Evolutionary conservation across 2,329 filamentous ascomycete genomes (phyloP), one percentile per base, ranked within the genome.

Genomic region (Blastomyces silverae): DNA sequence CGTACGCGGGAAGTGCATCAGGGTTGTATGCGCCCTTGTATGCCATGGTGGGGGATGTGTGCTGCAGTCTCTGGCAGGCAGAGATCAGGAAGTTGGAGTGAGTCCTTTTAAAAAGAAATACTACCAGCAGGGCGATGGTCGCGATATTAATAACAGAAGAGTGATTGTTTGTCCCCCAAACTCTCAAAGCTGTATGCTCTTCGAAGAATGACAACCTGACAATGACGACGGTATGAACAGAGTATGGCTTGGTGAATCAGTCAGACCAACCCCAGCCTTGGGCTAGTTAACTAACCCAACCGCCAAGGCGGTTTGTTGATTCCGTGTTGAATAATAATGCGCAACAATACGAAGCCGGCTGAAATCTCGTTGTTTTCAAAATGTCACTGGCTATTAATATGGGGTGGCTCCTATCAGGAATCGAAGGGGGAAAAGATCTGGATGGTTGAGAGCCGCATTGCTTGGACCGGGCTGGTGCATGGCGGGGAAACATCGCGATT

Each of bases 1-100:
- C 88, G 80, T 83, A 94, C 89, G 91, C 91, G 75, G 93, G 93
- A 69, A 99, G 86, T 75, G 92, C 90, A 81, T 99, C 93, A 44
- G 92, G 92, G 77, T 99, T 96, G 81, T 92, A 94, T 64, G 89
- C 86, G 77, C 87, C 87, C 79, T 96, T 96, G 83, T 97, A 97
- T 64, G 93, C 93, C 93, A 97, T 97, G 67, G 75, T 61, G 55
- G 48, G 42, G 8, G 13, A 15, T 17, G 20, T 61, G 15, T 50
- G 34, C 5, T 44, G 46, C 28, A 28, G 34, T 37, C 46, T 53
- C 10, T 34, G 22, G 28, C 4, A 31, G n/a, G 55, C 31, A 31
- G 25, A 48, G 34, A 66, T n/a, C 25, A 6, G 34, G 57, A 42
- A 56, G 31, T 10, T 15, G 8, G 31, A 31, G 7, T 10, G 17